A percentile compares a stretch with the other conserved stretches of the same genome.
Conservation (phyloP, 352 stramenopile genomes). For the Phytophthora cryptogea region DNA sequence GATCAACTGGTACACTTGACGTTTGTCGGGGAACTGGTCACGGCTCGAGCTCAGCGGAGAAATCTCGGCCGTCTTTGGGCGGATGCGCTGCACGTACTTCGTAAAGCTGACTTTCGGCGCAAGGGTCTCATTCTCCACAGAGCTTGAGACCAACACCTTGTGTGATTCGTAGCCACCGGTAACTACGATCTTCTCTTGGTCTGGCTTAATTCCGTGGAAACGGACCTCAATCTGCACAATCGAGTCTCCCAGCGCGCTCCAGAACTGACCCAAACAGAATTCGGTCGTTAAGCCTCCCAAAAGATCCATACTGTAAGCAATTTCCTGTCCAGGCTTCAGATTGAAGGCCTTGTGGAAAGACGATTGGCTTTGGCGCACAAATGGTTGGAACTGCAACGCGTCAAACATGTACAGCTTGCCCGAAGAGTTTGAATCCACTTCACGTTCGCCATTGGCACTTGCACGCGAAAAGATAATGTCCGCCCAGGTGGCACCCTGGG, state of each 20-base stretch:
- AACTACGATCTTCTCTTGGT: conserved; percentile 65
- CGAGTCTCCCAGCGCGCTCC: conserved; percentile 86
- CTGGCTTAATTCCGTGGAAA: conserved; percentile 84
- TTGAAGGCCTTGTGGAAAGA: conserved; percentile 74
- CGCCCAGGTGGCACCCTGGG: conserved; percentile 81
- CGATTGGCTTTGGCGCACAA: conserved; percentile 79
- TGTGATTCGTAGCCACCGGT: conserved; percentile 66
- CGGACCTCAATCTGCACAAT: conserved; percentile 79
- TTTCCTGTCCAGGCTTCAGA: conserved; percentile 65
- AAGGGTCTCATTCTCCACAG: conserved; percentile 81
- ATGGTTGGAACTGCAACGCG: conserved; percentile 88
- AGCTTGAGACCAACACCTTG: conserved; percentile 77
- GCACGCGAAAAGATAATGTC: conserved; percentile 80
- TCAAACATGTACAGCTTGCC: conserved; percentile 88
- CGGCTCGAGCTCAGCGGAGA: conserved; percentile 75
- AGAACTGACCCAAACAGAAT: conserved; percentile 91
- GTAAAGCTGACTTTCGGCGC: conserved; percentile 73
- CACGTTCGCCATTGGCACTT: conserved; percentile 35
- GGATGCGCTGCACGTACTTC: conserved; percentile 86
- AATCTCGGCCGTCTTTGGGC: conserved; percentile 79
- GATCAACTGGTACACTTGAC: conserved; percentile 89
- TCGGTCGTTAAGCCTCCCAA: conserved; percentile 82
- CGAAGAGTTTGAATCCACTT: conserved; percentile 67
- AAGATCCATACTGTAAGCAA: conserved; percentile 76
- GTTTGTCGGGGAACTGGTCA: conserved; percentile 84